These are phyloP conservation scores for Ligustrum vulgare DNA, from an alignment of 257 asterid species.

Conservation along the genomic window DNA sequence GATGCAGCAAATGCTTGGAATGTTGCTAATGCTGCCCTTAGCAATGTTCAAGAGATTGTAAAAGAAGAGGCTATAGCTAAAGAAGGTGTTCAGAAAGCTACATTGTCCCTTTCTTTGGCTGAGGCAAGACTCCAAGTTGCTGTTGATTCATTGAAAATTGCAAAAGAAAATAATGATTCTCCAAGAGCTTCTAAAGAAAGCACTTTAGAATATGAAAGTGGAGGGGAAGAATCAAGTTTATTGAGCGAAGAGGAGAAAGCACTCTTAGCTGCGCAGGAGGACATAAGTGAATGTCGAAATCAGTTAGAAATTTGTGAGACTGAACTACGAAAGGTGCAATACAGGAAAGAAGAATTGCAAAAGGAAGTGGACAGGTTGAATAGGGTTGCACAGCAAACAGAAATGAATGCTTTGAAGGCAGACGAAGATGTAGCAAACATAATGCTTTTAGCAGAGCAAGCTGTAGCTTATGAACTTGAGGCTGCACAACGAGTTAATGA, in stretches of 20 bases:
- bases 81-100: conserved; percentile 73
- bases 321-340: conserved; percentile 63
- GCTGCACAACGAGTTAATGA: conserved; percentile 84
- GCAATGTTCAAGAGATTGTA: conserved; percentile 53
- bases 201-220: conserved; percentile 28
- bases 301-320: conserved; percentile 65
- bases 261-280: conserved; percentile 60
- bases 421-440: conserved; percentile 94
- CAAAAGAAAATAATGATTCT: conserved; percentile 36
- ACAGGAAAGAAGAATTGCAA: conserved; percentile 83
- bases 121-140: conserved; percentile 75
- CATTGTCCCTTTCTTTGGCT: conserved; percentile 72
- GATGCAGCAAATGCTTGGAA: conserved; percentile 70
- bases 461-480: conserved; percentile 92
- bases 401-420: conserved; percentile 56
- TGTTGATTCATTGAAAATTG: conserved; percentile 44
- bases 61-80: conserved; percentile 69
- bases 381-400: conserved; percentile 64
- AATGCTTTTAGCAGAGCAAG: conserved; percentile 96
- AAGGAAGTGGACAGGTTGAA: conserved; percentile 81
- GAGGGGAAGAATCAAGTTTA: conserved; percentile 39
- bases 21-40: conserved; percentile 54
- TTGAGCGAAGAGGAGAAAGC: conserved; percentile 40
- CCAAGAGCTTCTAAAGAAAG: conserved; percentile 27
- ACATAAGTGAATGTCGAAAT: conserved; percentile 54